Conservation (phyloP, 2,329 filamentous ascomycete genomes). For the Mycosphaerella sp. region DNA sequence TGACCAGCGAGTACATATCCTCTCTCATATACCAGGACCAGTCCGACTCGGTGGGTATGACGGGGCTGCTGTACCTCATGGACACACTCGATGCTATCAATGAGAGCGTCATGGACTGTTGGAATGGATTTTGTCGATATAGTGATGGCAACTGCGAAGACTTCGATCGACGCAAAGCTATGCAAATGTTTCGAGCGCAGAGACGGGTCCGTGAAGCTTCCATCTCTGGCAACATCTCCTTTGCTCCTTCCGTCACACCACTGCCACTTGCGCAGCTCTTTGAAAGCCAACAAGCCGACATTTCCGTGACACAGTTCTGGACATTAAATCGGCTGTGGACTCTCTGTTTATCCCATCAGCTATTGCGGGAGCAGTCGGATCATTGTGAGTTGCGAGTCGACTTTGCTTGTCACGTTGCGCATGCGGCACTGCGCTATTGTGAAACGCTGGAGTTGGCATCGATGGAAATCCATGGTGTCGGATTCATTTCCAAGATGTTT, state of each 20-base stretch:
- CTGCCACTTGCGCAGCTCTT: constrained; percentile 21
- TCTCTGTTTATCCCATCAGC: constrained; percentile 37
- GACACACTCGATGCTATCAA: constrained; percentile 41
- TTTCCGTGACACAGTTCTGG: constrained; percentile 41
- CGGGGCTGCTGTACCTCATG: constrained; percentile 40
- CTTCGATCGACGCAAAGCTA: constrained; percentile 31
- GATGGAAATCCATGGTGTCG: constrained; percentile 41
- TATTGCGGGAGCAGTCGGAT: constrained; percentile 34
- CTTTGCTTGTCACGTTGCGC: constrained; percentile 35
- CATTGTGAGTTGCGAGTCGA: constrained; percentile 35
- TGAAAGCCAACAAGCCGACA: constrained; percentile 40
- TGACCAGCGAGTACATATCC: constrained; percentile 29
- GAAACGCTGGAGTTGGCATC: constrained; percentile 30
- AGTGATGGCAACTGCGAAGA: constrained; percentile 30
- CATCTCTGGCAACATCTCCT: constrained; percentile 36
- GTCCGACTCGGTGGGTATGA: constrained; percentile 38
- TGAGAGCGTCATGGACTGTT: constrained; percentile 40
- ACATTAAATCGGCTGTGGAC: constrained; percentile 40
- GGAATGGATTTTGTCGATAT: constrained; percentile 37
- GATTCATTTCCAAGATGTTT: constrained; percentile 37
- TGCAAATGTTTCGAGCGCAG: constrained; percentile 32
- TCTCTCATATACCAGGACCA: constrained; percentile 41
- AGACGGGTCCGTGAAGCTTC: constrained; percentile 24
- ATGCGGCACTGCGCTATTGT: constrained; percentile 34
- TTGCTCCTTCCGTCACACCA: constrained; percentile 32